These are phyloP conservation scores for Torulaspora delbrueckii DNA, from an alignment of 805 yeast species.

Conservation along the genomic window DNA sequence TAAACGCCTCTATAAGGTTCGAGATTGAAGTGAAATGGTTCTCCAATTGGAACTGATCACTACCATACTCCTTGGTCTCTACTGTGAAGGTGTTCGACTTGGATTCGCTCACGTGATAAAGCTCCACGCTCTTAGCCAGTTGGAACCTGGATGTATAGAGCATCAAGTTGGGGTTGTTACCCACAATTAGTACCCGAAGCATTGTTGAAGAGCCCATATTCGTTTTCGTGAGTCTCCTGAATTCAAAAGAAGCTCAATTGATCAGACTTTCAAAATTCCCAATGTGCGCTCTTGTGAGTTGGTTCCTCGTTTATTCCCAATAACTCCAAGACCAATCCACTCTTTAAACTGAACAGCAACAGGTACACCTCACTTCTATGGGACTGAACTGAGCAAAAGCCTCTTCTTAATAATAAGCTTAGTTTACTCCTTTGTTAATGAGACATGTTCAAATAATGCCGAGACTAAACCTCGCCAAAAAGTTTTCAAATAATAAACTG, in stretches of 20 bases:
- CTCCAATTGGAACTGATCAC: slow-evolving; percentile 22
- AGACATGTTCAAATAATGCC: not conserved
- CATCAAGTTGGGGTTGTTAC: slow-evolving; percentile 31
- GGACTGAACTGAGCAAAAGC: not conserved
- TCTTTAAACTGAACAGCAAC: not conserved
- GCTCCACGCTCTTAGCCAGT: slow-evolving; percentile 34
- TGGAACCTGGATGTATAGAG: slow-evolving; percentile 34
- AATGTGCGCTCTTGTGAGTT: not conserved
- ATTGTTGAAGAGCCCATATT: slow-evolving; percentile 19
- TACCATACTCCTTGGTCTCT: slow-evolving; percentile 29
- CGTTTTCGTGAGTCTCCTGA: not conserved
- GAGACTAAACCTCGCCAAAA: slow-evolving; percentile 1
- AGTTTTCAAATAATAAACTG: slow-evolving; percentile 3
- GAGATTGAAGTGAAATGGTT: slow-evolving; percentile 28
- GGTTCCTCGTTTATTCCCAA: not conserved
- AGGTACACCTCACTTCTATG: not conserved
- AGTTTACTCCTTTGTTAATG: slow-evolving; percentile 3
- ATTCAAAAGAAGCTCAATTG: not conserved
- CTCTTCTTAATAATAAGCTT: not conserved
- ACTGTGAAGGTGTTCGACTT: slow-evolving; percentile 19
- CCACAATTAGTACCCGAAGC: slow-evolving; percentile 29
- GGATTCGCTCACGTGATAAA: slow-evolving; percentile 31
- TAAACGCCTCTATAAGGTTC: slow-evolving; percentile 13
- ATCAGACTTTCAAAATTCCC: not conserved
- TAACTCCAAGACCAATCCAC: not conserved